Conservation (phyloP, 306 rosid species). For the Fagus sylvatica region DNA sequence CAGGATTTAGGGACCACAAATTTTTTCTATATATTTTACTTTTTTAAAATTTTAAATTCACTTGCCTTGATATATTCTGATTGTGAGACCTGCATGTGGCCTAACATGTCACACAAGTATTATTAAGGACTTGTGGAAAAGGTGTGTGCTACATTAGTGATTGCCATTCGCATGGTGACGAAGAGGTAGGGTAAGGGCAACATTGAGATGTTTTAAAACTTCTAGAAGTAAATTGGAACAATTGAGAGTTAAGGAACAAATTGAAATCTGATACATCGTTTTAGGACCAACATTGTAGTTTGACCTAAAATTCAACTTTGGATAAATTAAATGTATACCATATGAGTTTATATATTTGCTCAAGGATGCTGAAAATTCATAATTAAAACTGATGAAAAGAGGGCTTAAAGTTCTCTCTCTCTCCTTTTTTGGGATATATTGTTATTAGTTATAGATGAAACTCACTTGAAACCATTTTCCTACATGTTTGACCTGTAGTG, state of each 20-base stretch:
- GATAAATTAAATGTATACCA: conserved; percentile 9
- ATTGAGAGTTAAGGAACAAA: not conserved
- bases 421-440: not conserved
- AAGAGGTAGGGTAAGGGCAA: not conserved
- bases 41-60: not conserved
- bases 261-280: not conserved
- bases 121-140: not conserved
- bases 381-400: conserved; percentile 9
- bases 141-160: not conserved
- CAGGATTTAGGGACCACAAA: not conserved
- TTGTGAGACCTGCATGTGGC: not conserved
- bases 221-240: not conserved
- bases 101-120: not conserved
- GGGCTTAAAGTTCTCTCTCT: not conserved
- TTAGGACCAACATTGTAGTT: not conserved
- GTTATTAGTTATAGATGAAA: not conserved
- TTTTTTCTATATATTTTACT: not conserved
- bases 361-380: not conserved
- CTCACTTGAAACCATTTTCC: not conserved
- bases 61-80: not conserved
- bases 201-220: not conserved
- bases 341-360: conserved; percentile 5
- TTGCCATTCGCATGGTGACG: not conserved
- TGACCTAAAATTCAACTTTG: not conserved
- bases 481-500: not conserved